These are phyloP conservation scores for Penicillium fuscoglaucum DNA, from an alignment of 2,329 filamentous ascomycete genomes.

Conservation along the genomic window DNA sequence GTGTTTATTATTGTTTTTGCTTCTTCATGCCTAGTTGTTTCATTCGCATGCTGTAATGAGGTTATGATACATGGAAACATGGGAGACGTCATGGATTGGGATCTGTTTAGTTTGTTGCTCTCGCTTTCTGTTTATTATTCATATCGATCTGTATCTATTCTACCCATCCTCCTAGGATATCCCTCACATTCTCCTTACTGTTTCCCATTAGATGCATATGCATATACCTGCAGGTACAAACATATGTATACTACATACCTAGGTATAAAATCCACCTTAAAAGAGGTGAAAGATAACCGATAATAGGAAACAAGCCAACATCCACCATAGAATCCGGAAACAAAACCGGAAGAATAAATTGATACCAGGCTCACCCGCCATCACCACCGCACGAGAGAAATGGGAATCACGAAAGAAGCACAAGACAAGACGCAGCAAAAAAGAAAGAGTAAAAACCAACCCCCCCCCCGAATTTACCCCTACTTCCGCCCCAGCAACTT, in stretches of 20 bases:
- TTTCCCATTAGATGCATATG: background rate
- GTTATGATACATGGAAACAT: slow-evolving; percentile 26
- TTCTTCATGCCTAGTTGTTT: slow-evolving; percentile 5
- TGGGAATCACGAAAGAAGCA: slow-evolving; percentile 26
- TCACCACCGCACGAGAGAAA: slow-evolving; percentile 7
- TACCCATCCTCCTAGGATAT: background rate
- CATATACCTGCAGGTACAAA: background rate
- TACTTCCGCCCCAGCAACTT: slow-evolving; percentile 40
- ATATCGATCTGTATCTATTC: background rate
- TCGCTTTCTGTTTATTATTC: background rate
- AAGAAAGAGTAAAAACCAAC: background rate
- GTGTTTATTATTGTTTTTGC: slow-evolving; percentile 5
- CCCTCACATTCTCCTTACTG: background rate
- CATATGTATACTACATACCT: too few relatives aligned
- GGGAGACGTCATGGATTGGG: slow-evolving; percentile 4
- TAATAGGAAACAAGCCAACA: background rate
- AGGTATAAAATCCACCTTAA: background rate
- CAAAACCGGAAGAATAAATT: background rate
- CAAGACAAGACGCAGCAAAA: background rate
- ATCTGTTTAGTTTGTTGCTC: background rate
- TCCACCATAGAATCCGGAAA: background rate
- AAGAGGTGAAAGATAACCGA: background rate
- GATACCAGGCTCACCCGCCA: background rate
- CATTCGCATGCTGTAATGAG: slow-evolving; percentile 23
- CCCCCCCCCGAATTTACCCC: background rate